These are phyloP conservation scores for Globisporangium spinosum DNA, from an alignment of 352 stramenopile genomes.

Conservation along the genomic window DNA sequence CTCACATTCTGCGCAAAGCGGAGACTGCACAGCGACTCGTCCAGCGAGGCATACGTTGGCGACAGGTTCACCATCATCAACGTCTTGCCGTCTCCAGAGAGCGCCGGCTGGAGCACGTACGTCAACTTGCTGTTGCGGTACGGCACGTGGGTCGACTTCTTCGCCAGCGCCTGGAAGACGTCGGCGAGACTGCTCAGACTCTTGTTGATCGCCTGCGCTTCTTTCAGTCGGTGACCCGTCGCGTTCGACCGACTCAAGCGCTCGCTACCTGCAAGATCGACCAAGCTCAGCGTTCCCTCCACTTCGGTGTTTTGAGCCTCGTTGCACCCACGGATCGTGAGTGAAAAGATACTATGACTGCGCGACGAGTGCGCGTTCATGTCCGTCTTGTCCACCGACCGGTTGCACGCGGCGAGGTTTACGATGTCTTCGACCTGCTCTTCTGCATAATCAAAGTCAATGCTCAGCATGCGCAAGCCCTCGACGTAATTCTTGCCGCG, in stretches of 20 bases:
- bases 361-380: constrained; percentile 98
- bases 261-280: constrained; percentile 94
- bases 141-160: constrained; percentile 94
- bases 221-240: constrained; percentile 92
- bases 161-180: constrained; percentile 97
- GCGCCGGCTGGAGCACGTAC: constrained; percentile 97
- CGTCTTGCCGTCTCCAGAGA: constrained; percentile 98
- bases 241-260: constrained; percentile 92
- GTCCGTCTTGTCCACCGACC: constrained; percentile 96
- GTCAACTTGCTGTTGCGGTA: constrained; percentile 99
- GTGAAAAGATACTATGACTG: constrained; percentile 97
- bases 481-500: constrained; percentile 85
- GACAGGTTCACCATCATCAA: constrained; percentile 99
- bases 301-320: constrained; percentile 89
- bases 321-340: constrained; percentile 88
- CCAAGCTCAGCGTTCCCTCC: constrained; percentile 92
- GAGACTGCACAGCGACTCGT: constrained; percentile 98
- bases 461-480: constrained; percentile 78
- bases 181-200: constrained; percentile 97
- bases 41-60: constrained; percentile 91
- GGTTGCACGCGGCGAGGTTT: constrained; percentile 88
- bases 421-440: constrained; percentile 86
- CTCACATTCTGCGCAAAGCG: constrained; percentile 97
- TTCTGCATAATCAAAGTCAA: constrained; percentile 82
- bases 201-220: constrained; percentile 99